A percentile compares a stretch with the other conserved stretches of the same genome.
phyloP scores from a whole-genome alignment of 148 eudicot genomes.

The Beta vulgaris region DNA sequence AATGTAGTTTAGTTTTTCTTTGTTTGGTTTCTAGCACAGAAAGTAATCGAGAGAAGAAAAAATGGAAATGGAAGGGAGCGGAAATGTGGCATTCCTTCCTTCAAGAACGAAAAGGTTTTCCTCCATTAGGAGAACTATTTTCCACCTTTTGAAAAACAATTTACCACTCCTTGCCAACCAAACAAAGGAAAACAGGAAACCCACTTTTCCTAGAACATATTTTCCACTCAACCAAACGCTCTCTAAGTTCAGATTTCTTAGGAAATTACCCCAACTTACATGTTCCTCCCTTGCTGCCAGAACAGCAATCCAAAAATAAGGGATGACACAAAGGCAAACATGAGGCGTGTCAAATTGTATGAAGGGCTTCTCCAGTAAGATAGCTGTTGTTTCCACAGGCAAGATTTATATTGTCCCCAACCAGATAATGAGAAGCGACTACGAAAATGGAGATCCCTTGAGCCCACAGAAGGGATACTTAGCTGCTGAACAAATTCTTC shows the following conservation, averaged over 20 bases:
- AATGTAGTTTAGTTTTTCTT: too few relatives aligned
- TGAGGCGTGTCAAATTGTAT: slow-evolving; percentile 53
- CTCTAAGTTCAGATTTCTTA: not conserved
- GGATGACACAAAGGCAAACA: slow-evolving; percentile 37
- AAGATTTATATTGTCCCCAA: slow-evolving; percentile 75
- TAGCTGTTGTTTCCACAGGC: slow-evolving; percentile 74
- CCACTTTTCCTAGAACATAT: too few relatives aligned
- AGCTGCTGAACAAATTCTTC: slow-evolving; percentile 44
- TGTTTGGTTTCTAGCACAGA: too few relatives aligned
- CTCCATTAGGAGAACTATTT: too few relatives aligned
- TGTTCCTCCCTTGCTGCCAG: slow-evolving; percentile 62
- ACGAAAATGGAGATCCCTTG: slow-evolving; percentile 52
- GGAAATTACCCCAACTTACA: slow-evolving; percentile 45
- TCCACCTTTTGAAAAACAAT: too few relatives aligned
- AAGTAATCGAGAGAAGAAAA: too few relatives aligned
- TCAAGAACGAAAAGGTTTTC: too few relatives aligned
- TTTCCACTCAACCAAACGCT: too few relatives aligned
- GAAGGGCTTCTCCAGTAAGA: slow-evolving; percentile 95
- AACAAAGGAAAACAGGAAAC: too few relatives aligned
- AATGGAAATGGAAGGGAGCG: too few relatives aligned
- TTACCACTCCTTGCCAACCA: too few relatives aligned
- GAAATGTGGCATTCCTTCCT: too few relatives aligned
- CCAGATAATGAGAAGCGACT: slow-evolving; percentile 57
- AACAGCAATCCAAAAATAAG: slow-evolving; percentile 56
- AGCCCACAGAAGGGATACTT: slow-evolving; percentile 55